Conservation (phyloP, 2,329 filamentous ascomycete genomes). For the Dothistroma pini region DNA sequence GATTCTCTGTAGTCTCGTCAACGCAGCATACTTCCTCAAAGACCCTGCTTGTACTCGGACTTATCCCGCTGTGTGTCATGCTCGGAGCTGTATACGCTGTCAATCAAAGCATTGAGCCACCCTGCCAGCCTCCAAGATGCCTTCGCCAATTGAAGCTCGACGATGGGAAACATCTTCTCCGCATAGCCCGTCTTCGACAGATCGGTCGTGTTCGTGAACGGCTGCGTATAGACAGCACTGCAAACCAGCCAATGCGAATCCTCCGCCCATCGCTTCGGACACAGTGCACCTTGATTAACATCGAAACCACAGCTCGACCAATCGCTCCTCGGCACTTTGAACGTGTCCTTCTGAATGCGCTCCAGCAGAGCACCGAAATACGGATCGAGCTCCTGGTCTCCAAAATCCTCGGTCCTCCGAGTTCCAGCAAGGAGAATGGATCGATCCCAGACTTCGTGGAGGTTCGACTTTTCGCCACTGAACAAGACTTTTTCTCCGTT, state of each 20-base stretch:
- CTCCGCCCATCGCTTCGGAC: slow-evolving; percentile 38
- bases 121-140: slow-evolving; percentile 38
- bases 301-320: slow-evolving; percentile 35
- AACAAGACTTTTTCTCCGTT: slow-evolving; percentile 40
- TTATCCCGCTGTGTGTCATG: neutral
- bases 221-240: slow-evolving; percentile 37
- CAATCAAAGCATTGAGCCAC: slow-evolving; percentile 39
- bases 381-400: slow-evolving; percentile 35
- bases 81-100: neutral
- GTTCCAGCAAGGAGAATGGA: slow-evolving; percentile 39
- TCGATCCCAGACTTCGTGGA: slow-evolving; percentile 42
- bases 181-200: slow-evolving; percentile 39
- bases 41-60: neutral
- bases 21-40: neutral
- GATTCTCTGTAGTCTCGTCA: neutral
- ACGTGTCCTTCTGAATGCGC: slow-evolving; percentile 36
- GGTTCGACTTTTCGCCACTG: slow-evolving; percentile 31
- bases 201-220: slow-evolving; percentile 32
- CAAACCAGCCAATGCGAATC: slow-evolving; percentile 41
- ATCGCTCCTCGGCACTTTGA: slow-evolving; percentile 35
- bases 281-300: slow-evolving; percentile 18
- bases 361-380: slow-evolving; percentile 37
- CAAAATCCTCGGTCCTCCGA: slow-evolving; percentile 33
- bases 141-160: slow-evolving; percentile 42
- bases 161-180: slow-evolving; percentile 37